phyloP scores from a whole-genome alignment of 2,329 filamentous ascomycete genomes.

The Magnaporthiopsis incrustans region DNA sequence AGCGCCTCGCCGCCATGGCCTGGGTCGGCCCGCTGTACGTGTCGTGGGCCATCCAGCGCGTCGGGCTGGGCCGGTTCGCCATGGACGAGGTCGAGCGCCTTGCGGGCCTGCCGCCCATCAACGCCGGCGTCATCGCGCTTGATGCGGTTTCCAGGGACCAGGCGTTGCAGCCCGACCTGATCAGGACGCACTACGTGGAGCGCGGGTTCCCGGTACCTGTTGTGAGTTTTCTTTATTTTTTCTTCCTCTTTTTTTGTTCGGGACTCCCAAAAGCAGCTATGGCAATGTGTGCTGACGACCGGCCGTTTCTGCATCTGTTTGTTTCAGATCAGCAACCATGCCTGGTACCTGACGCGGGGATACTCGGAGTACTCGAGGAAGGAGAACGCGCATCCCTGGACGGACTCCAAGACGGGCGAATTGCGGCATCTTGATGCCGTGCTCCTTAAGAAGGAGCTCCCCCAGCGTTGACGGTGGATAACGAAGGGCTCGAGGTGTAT shows the following conservation, averaged over 20 bases:
- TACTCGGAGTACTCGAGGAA: constrained; percentile 15
- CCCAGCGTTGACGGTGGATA: neutral
- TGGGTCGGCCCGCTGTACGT: constrained; percentile 34
- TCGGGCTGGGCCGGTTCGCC: constrained; percentile 26
- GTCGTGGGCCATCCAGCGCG: constrained; percentile 27
- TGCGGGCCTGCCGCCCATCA: constrained; percentile 23
- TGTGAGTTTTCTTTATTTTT: constrained; percentile 15
- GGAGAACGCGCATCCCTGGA: constrained; percentile 15
- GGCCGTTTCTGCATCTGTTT: neutral
- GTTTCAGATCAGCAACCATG: constrained; percentile 16
- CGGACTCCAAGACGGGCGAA: constrained; percentile 11
- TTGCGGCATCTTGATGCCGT: constrained; percentile 12
- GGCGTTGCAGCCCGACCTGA: constrained; percentile 18
- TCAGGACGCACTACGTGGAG: constrained; percentile 19
- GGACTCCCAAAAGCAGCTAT: neutral
- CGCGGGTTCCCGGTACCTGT: constrained; percentile 18
- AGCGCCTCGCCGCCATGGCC: neutral
- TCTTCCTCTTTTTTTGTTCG: neutral
- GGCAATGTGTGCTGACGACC: neutral
- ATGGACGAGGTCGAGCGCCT: constrained; percentile 27
- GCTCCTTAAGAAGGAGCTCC: constrained; percentile 18
- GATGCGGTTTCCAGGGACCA: constrained; percentile 25
- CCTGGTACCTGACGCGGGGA: constrained; percentile 23
- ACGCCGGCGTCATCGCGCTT: constrained; percentile 25
- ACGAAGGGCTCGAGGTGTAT: neutral